Percentiles rank a stretch among this genome's conserved stretches.
These are phyloP conservation scores for Capsicum pubescens DNA, from an alignment of 257 asterid species.

Conservation along the genomic window DNA sequence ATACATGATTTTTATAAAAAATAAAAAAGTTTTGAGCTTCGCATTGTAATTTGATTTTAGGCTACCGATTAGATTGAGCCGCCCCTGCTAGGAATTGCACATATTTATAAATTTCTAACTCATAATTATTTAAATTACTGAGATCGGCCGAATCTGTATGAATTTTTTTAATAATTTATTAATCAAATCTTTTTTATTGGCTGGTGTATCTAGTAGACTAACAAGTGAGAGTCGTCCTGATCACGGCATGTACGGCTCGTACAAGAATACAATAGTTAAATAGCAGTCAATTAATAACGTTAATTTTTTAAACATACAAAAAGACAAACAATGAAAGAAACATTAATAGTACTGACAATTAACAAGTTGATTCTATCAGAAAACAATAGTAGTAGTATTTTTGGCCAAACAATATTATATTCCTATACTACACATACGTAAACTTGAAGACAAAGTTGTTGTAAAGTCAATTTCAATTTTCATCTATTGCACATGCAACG, in stretches of 20 bases:
- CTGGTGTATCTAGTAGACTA: background rate
- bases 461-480: constrained; percentile 18
- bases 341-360: background rate
- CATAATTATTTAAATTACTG: too few relatives aligned
- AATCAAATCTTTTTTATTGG: background rate
- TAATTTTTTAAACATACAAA: background rate
- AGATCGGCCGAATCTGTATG: too few relatives aligned
- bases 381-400: background rate
- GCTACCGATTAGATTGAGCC: too few relatives aligned
- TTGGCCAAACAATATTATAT: background rate
- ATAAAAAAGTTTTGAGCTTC: too few relatives aligned
- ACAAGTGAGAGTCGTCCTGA: constrained; percentile 24
- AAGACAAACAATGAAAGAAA: constrained; percentile 8
- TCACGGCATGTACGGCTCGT: constrained; percentile 29
- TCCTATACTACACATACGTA: background rate
- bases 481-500: constrained; percentile 28
- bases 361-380: background rate
- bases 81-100: too few relatives aligned
- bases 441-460: constrained; percentile 17
- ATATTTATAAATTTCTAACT: too few relatives aligned
- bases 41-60: too few relatives aligned
- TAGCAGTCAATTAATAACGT: background rate
- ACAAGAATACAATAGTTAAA: constrained; percentile 8
- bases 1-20: too few relatives aligned
- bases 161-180: too few relatives aligned